Conservation (phyloP, 768 basidiomycete species). For the Psilocybe cubensis region DNA sequence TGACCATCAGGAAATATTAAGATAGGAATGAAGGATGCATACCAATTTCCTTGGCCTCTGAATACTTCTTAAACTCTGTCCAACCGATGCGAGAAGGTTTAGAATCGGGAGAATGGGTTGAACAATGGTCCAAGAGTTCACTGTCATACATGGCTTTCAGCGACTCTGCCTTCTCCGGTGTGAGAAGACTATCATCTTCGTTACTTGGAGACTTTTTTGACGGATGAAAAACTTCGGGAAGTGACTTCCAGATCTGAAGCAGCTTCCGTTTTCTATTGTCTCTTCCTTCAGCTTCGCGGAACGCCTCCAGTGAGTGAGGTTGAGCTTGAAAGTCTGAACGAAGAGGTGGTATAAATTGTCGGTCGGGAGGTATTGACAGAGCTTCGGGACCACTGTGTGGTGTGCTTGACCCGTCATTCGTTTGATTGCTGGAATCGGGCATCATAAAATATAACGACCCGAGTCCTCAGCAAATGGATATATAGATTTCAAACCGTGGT, state of each 20-base stretch:
- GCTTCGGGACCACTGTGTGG: constrained; percentile 16
- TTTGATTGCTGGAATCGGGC: constrained; percentile 20
- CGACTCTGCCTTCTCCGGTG: constrained; percentile 64
- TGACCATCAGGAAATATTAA: constrained; percentile 3
- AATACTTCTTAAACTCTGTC: constrained; percentile 76
- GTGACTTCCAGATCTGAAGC: constrained; percentile 63
- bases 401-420: constrained; percentile 6
- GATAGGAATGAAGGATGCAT: constrained; percentile 6
- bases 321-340: constrained; percentile 54
- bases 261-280: constrained; percentile 64
- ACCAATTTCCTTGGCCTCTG: constrained; percentile 83
- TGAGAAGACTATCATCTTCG: constrained; percentile 31
- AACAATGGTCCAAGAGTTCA: constrained; percentile 68
- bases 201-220: constrained; percentile 10
- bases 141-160: constrained; percentile 75
- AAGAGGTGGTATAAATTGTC: constrained; percentile 60
- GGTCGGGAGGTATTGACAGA: constrained; percentile 55
- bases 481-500: constrained; percentile 1
- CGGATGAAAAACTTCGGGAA: constrained; percentile 38
- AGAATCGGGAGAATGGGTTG: constrained; percentile 41
- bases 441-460: constrained; percentile 13
- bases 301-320: constrained; percentile 62
- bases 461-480: not conserved
- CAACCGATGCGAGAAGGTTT: constrained; percentile 57
- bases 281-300: constrained; percentile 64